Conservation (phyloP, 2,329 filamentous ascomycete species). For the Aureobasidium sp. region DNA sequence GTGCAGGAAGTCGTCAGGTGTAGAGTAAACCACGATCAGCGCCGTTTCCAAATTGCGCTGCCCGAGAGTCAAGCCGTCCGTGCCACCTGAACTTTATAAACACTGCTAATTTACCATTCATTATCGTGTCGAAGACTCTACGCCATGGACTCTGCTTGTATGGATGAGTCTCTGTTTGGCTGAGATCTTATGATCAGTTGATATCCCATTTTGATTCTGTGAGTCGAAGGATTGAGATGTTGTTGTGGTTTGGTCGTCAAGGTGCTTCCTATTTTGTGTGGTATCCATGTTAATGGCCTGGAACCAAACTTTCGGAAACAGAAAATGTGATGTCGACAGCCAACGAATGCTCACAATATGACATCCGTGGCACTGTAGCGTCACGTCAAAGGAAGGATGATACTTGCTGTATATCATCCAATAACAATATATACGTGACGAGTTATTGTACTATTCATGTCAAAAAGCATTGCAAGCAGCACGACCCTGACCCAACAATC, state of each 20-base stretch:
- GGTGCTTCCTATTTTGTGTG: background rate
- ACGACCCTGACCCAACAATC: background rate
- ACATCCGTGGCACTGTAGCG: no score
- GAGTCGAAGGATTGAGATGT: background rate
- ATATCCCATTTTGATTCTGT: background rate
- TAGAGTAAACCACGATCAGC: background rate
- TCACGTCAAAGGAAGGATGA: no score
- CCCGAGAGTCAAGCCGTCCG: background rate
- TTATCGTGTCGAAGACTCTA: background rate
- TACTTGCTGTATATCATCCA: background rate
- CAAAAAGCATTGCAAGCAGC: background rate
- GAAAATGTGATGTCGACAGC: background rate
- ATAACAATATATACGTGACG: no score
- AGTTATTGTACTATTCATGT: background rate
- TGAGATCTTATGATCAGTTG: background rate
- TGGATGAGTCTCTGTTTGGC: background rate
- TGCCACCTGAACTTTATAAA: background rate
- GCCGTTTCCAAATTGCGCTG: constrained; percentile 7
- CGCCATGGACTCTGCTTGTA: background rate
- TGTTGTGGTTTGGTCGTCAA: background rate
- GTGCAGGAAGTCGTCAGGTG: background rate
- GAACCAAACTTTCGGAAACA: background rate
- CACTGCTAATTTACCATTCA: background rate
- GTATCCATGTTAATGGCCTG: no score
- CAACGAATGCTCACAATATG: background rate